These are phyloP conservation scores for Penicillium paneum DNA, from an alignment of 2,329 filamentous ascomycete species.

Conservation along the genomic window DNA sequence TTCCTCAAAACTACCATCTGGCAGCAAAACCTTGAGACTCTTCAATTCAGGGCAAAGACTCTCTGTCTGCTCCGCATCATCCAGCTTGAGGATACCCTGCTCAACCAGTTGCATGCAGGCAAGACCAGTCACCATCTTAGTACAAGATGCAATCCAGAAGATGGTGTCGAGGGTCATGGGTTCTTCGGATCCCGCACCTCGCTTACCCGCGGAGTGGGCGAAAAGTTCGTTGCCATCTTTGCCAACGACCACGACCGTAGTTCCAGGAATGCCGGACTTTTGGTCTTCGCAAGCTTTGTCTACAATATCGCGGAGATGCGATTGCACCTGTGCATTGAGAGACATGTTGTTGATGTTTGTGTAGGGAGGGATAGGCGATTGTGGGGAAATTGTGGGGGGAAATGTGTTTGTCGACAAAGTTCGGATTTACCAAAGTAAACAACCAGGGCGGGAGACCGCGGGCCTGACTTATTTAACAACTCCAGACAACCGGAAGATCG, in stretches of 20 bases:
- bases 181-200: conserved; percentile 42
- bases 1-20: conserved; percentile 34
- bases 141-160: conserved; percentile 58
- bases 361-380: background rate
- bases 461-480: background rate
- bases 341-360: background rate
- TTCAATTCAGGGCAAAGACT: conserved; percentile 45
- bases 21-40: conserved; percentile 40
- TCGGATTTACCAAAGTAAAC: background rate
- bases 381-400: background rate
- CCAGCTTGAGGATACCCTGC: conserved; percentile 41
- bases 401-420: background rate
- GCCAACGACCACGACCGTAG: background rate
- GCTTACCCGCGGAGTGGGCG: background rate
- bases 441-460: background rate
- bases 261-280: background rate
- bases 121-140: conserved; percentile 45
- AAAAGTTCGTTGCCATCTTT: conserved; percentile 5
- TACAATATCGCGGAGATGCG: conserved; percentile 1
- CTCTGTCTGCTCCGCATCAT: conserved; percentile 42
- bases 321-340: background rate
- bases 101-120: conserved; percentile 51
- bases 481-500: background rate
- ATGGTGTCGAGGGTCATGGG: conserved; percentile 47
- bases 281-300: conserved; percentile 13